Conservation (phyloP, 1,284 basidiomycete species). For the Rhodofomes roseus region DNA sequence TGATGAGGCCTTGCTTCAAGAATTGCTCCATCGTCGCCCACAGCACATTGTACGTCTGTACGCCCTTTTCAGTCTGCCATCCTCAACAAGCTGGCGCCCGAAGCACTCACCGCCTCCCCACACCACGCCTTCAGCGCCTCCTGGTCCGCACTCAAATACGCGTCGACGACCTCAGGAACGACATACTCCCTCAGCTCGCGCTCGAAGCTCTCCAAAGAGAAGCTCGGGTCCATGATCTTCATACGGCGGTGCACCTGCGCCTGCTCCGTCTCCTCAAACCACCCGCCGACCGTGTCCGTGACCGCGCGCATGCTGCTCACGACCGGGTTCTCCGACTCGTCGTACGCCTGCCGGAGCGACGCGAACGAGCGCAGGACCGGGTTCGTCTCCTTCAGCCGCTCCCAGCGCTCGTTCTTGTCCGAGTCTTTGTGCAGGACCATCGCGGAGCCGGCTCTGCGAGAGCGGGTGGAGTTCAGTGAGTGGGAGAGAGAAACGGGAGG, state of each 20-base stretch:
- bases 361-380: conserved; percentile 63
- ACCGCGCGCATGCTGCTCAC: conserved; percentile 80
- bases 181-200: conserved; percentile 95
- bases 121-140: conserved; percentile 90
- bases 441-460: conserved; percentile 74
- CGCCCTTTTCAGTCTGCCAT: not conserved
- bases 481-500: not conserved
- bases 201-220: conserved; percentile 85
- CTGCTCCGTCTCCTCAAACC: conserved; percentile 98
- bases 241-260: conserved; percentile 89
- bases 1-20: conserved; percentile 83
- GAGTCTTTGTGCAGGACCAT: conserved; percentile 83
- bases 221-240: conserved; percentile 84
- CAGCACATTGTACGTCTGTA: conserved; percentile 90
- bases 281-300: conserved; percentile 81
- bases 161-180: conserved; percentile 95
- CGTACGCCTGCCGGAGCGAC: conserved; percentile 69
- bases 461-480: not conserved
- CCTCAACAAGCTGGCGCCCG: not conserved
- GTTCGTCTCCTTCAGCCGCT: conserved; percentile 69
- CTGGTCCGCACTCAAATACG: conserved; percentile 87
- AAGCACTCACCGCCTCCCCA: conserved; percentile 80
- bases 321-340: conserved; percentile 93
- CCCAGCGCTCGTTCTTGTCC: conserved; percentile 74
- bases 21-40: conserved; percentile 98